phyloP scores from a whole-genome alignment of 495 filamentous ascomycete genomes.

The Acidiella bohemica region DNA sequence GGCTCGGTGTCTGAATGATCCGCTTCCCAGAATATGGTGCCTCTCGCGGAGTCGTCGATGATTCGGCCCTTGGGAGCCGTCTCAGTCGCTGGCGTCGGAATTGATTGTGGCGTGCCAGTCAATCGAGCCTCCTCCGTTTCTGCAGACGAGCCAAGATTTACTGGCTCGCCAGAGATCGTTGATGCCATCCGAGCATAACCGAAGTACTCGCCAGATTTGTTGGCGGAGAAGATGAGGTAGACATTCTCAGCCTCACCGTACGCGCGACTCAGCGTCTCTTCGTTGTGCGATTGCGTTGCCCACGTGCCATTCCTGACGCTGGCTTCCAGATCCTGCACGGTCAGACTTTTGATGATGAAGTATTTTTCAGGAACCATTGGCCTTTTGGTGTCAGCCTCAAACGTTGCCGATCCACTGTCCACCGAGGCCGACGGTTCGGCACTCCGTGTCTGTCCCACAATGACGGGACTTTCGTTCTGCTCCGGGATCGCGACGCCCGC shows the following conservation, averaged over 20 bases:
- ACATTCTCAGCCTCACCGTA: constrained; percentile 80
- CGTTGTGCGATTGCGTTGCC: constrained; percentile 94
- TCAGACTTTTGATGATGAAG: constrained; percentile 90
- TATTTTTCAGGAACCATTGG: constrained; percentile 61
- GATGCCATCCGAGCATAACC: constrained; percentile 91
- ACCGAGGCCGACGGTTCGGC: not conserved
- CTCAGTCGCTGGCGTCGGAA: constrained; percentile 65
- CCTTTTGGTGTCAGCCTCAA: constrained; percentile 9
- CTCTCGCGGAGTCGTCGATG: constrained; percentile 83
- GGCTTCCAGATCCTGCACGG: constrained; percentile 85
- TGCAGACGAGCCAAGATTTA: constrained; percentile 42
- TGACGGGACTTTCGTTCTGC: not conserved
- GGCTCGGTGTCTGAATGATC: constrained; percentile 35
- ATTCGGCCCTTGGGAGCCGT: constrained; percentile 75
- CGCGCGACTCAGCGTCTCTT: constrained; percentile 66
- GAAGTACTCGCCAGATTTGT: constrained; percentile 97
- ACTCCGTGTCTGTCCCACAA: constrained; percentile 1
- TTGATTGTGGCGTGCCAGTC: constrained; percentile 54
- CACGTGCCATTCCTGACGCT: constrained; percentile 78
- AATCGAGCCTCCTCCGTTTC: constrained; percentile 41
- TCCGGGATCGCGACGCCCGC: not conserved
- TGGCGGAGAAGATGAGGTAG: constrained; percentile 94
- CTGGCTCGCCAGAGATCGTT: constrained; percentile 48
- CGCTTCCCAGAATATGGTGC: constrained; percentile 95
- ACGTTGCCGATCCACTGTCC: not conserved